Base-by-base conservation (phyloP, 495 filamentous ascomycete genomes). In the Tuber borchii region DNA sequence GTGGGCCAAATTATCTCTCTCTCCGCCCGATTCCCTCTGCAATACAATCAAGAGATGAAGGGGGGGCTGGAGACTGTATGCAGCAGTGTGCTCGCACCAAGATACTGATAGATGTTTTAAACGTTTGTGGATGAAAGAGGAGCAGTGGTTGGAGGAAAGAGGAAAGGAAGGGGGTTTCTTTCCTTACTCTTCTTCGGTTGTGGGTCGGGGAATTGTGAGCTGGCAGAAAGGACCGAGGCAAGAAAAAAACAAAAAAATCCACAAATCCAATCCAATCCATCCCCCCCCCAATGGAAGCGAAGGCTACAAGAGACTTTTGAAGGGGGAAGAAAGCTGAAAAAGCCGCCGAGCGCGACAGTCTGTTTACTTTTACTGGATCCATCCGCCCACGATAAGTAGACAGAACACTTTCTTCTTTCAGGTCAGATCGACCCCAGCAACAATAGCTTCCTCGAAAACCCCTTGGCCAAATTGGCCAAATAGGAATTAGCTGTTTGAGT, bases 221-320 rank as follows among this genome's bases (percentile, higher is more conserved):
- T 75, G 72, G 70, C 76, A 73, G 73, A 71, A 72, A 70, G 73
- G 71, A n/a, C 78, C 78, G 78, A 79, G 78, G 78, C 76, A 74
- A 73, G 14, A 20, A 65, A 40, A 12, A 61, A 79, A 72, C 70
- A 73, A 74, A 76, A 19, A 14, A 61, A 20, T n/a, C n/a, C n/a
- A n/a, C n/a, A n/a, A n/a, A n/a, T n/a, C n/a, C n/a, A n/a, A 3
- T 61, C 61, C 73, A 70, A 73, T 34, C 44, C 73, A 76, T 39
- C 40, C 56, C 37, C 31, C 76, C 61, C 76, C 61, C n/a, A 75
- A 79, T 73, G 22, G 48, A 70, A 42, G 42, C 42, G 42, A 42
- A 42, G 9, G 42, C 37, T 1, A 10, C 42, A 42, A 31, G 76
- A 40, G 76, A 75, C 61, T 44, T 71, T 51, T 43, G 22, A 51